Percentiles rank a stretch among this genome's conserved stretches.
Conservation (phyloP, 192 early-diverging fungal species). For the Dissophora ornata region DNA sequence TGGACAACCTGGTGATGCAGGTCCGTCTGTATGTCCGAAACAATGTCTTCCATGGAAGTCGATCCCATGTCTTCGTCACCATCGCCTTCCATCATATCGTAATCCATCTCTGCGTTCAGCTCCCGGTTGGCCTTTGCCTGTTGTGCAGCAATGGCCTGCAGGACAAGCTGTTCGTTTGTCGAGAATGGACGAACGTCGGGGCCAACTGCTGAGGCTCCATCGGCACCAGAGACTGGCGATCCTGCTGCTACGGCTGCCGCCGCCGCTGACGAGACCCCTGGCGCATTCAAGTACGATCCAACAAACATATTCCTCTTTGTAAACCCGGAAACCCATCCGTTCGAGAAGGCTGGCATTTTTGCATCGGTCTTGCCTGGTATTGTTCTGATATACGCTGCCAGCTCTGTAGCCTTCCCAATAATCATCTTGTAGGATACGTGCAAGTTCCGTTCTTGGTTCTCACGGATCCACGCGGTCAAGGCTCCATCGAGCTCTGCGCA, state of each 20-base stretch:
- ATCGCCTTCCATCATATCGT: not conserved
- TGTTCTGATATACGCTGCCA: conserved; percentile 25
- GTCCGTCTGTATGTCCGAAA: conserved; percentile 20
- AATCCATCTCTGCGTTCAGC: not conserved
- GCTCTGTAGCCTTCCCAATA: conserved; percentile 27
- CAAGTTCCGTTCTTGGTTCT: conserved; percentile 26
- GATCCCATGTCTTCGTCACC: not conserved
- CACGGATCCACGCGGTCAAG: conserved; percentile 28
- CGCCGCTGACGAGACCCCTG: not conserved
- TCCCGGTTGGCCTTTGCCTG: not conserved
- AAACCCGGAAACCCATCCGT: conserved; percentile 53
- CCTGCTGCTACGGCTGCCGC: not conserved
- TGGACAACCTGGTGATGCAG: conserved; percentile 21
- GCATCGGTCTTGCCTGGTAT: conserved; percentile 2
- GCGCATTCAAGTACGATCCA: conserved; percentile 23
- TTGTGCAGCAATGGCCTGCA: not conserved
- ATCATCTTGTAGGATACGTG: conserved; percentile 52
- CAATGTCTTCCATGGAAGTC: conserved; percentile 13
- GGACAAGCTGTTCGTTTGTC: conserved; percentile 24
- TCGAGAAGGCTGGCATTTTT: conserved; percentile 36
- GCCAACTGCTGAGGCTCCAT: too few relatives aligned
- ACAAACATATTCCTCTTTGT: conserved; percentile 36
- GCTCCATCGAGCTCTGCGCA: conserved; percentile 34
- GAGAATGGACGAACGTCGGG: conserved; percentile 13
- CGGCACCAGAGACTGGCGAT: not conserved